Base-by-base conservation (phyloP, 2,329 filamentous ascomycete genomes). In the Celoporthe dispersa region DNA sequence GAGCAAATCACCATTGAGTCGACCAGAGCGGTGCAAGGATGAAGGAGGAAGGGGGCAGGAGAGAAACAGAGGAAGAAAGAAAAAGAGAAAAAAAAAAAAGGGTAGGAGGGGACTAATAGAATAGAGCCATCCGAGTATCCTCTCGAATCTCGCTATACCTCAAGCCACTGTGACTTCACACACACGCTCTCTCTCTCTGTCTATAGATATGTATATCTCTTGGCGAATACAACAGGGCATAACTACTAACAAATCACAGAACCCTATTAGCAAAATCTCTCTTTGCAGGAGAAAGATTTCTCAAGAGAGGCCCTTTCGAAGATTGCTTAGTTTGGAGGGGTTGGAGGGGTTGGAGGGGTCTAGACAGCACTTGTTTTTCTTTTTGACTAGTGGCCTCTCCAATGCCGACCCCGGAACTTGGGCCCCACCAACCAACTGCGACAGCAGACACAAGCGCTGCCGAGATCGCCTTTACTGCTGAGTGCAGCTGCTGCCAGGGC, bases 321-420 rank as follows among this genome's bases (percentile, higher is more conserved):
- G 48, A 25, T 25, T n/a, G 12, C 25, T 31, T 31, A 31, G 51
- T 55, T 22, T 44, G 41, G 5, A 44, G 41, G 14, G 12, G 16
- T 6, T n/a, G n/a, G n/a, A n/a, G n/a, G n/a, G 41, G 4, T 6
- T 48, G 44, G 28, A 31, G 28, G 28, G 25, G 25, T 6, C 25
- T 6, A 33, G 53, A 31, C 19, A 14, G 25, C 53, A 57, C 25
- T 31, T 57, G 25, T 12, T 57, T 57, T 57, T 33, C 7, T 31
- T 51, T 31, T 57, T 7, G 25, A 31, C 53, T 57, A 57, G 53
- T 28, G 28, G 53, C 16, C 59, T 33, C 35, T 51, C 64, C 59
- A 9, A 39, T 70, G 65, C 68, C 68, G 68, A 70, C 65, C 68
- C 65, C 68, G 68, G 68, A 68, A 41, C 67, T 39, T n/a, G 59